A percentile compares a stretch with the other conserved stretches of the same genome.
Evolutionary conservation across 441 rosid genomes (phyloP).

Genomic region (Breynia disticha): DNA sequence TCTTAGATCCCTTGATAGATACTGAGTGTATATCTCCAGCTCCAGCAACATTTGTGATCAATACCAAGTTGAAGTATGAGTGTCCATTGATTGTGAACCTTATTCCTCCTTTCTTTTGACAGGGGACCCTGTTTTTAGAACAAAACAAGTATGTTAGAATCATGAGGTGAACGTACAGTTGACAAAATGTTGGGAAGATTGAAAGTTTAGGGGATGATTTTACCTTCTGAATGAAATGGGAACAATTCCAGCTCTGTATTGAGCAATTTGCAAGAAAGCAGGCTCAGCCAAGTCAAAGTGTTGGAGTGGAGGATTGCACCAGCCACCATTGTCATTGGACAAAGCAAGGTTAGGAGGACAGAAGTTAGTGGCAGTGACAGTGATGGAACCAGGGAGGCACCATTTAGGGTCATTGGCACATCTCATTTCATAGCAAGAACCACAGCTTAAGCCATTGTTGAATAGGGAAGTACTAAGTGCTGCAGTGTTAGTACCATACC

Average conservation of each 20-base stretch:
- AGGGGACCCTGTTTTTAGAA: conserved; percentile 28
- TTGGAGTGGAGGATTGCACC: conserved; percentile 95
- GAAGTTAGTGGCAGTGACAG: conserved; percentile 84
- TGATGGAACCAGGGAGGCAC: conserved; percentile 73
- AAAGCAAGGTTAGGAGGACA: conserved; percentile 76
- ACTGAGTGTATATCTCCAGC: conserved; percentile 38
- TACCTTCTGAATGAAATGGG: conserved; percentile 82
- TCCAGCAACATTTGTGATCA: conserved; percentile 39
- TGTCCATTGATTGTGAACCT: conserved; percentile 40
- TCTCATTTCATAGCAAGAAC: conserved; percentile 78
- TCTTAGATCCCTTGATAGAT: conserved; percentile 32
- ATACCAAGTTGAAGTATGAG: conserved; percentile 44
- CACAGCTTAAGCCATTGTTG: conserved; percentile 88
- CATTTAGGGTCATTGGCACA: conserved; percentile 67
- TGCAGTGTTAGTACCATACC: conserved; percentile 90
- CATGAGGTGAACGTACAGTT: too few species aligned
- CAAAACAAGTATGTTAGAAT: not conserved
- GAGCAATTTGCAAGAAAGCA: conserved; percentile 81
- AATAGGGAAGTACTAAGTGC: conserved; percentile 88
- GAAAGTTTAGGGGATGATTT: too few species aligned
- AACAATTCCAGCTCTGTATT: conserved; percentile 81
- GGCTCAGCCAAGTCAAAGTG: conserved; percentile 94
- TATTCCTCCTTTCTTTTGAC: conserved; percentile 33
- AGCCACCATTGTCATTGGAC: conserved; percentile 80
- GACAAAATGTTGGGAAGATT: too few species aligned